Evolutionary conservation across 2,329 filamentous ascomycete genomes (phyloP).

Genomic region (Arthrobotrys conoides): DNA sequence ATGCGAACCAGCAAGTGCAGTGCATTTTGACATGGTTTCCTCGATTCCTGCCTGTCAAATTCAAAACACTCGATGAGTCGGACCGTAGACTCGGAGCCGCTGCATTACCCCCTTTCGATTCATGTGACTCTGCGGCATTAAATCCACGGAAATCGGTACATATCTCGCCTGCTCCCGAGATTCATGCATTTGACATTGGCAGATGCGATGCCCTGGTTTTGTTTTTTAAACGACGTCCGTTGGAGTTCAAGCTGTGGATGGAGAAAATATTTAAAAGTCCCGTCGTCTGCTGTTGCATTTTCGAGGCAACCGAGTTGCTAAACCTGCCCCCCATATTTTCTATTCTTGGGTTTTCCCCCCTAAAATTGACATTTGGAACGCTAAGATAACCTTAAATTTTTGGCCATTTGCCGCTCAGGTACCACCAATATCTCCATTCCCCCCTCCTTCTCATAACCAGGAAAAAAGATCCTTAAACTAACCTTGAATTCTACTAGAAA

Average conservation of each 20-base stretch:
- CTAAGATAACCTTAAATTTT: slow-evolving; percentile 54
- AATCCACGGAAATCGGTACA: slow-evolving; percentile 24
- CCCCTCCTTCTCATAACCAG: slow-evolving; percentile 13
- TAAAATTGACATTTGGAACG: slow-evolving; percentile 21
- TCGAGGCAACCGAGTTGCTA: slow-evolving; percentile 42
- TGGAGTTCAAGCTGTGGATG: slow-evolving; percentile 8
- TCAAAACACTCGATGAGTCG: slow-evolving; percentile 53
- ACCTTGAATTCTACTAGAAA: slow-evolving; percentile 3
- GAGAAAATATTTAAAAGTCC: slow-evolving; percentile 31
- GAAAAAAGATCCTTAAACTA: slow-evolving; percentile 25
- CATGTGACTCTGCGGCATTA: slow-evolving; percentile 58
- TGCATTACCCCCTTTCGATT: slow-evolving; percentile 46
- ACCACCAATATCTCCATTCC: slow-evolving; percentile 23
- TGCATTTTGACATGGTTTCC: slow-evolving; percentile 22
- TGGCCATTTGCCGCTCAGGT: slow-evolving; percentile 42
- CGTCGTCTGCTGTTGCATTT: slow-evolving; percentile 49
- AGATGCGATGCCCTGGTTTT: slow-evolving; percentile 21
- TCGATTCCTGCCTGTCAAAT: slow-evolving; percentile 40
- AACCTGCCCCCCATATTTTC: slow-evolving; percentile 25
- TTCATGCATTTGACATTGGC: slow-evolving; percentile 21
- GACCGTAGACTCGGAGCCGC: slow-evolving; percentile 57
- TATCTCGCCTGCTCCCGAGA: slow-evolving; percentile 31
- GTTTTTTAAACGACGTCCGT: neutral
- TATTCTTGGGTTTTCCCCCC: slow-evolving; percentile 40
- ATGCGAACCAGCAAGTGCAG: slow-evolving; percentile 27